Conservation (phyloP, 345 rosid species). For the Ceriops zippeliana region DNA sequence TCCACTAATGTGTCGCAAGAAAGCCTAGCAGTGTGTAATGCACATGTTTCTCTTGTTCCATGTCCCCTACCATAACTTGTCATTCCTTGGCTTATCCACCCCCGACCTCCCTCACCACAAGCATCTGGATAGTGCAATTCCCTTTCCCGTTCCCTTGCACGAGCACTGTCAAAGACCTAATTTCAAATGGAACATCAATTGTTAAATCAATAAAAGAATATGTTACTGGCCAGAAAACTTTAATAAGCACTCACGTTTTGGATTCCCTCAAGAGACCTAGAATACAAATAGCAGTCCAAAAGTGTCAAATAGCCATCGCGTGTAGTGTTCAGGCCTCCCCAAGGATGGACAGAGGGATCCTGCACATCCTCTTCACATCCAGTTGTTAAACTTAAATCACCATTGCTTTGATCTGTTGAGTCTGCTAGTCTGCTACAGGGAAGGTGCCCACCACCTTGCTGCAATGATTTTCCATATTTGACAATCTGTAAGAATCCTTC, state of each 20-base stretch:
- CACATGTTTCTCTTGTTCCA: conserved; percentile 92
- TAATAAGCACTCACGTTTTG: conserved; percentile 59
- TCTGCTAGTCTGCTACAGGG: conserved; percentile 34
- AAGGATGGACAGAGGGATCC: conserved; percentile 77
- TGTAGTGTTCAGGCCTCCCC: conserved; percentile 89
- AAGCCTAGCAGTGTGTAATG: conserved; percentile 89
- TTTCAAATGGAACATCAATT: conserved; percentile 35
- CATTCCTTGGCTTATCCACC: conserved; percentile 93
- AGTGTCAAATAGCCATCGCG: conserved; percentile 79
- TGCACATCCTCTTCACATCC: conserved; percentile 57
- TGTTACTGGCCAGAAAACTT: neutral
- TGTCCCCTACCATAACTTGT: conserved; percentile 79
- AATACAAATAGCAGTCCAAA: conserved; percentile 66
- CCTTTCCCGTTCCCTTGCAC: conserved; percentile 85
- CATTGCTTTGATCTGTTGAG: conserved; percentile 36
- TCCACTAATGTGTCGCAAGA: conserved; percentile 86
- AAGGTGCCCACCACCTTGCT: conserved; percentile 42
- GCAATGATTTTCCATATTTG: conserved; percentile 68
- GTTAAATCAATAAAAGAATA: conserved; percentile 16
- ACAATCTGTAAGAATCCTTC: conserved; percentile 85
- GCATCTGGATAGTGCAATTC: conserved; percentile 97
- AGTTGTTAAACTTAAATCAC: conserved; percentile 33
- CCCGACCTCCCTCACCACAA: conserved; percentile 96
- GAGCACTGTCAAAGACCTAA: conserved; percentile 94
- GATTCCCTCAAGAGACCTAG: conserved; percentile 65